Percentiles rank a stretch among this genome's conserved stretches.
phyloP scores from a whole-genome alignment of 208 protist species.

The Trypanosoma caninum region DNA sequence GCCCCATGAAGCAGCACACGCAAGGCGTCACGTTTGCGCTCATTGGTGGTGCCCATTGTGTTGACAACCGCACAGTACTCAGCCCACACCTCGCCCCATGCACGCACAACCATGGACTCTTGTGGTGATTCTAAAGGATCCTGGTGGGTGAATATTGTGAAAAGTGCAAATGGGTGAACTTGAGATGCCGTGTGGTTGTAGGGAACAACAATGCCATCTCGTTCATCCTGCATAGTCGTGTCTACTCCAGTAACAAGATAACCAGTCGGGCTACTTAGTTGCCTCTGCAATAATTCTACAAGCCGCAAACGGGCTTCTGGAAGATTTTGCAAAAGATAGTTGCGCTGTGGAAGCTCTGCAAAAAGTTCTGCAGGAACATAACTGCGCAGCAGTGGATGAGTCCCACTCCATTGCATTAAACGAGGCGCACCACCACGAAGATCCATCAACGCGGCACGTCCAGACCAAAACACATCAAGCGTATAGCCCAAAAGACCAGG shows the following conservation, averaged over 20 bases:
- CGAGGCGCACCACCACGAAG: slow-evolving; percentile 37
- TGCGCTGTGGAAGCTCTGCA: slow-evolving; percentile 68
- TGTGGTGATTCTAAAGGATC: slow-evolving; percentile 49
- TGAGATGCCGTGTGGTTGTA: slow-evolving; percentile 70
- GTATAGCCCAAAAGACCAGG: slow-evolving; percentile 68
- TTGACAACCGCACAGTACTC: slow-evolving; percentile 66
- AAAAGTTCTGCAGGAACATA: slow-evolving; percentile 72
- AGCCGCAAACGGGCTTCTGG: slow-evolving; percentile 60
- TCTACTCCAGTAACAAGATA: slow-evolving; percentile 73
- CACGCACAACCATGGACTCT: slow-evolving; percentile 60
- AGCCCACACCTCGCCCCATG: slow-evolving; percentile 85
- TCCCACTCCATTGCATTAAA: slow-evolving; percentile 45
- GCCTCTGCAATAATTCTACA: slow-evolving; percentile 76
- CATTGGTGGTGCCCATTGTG: slow-evolving; percentile 55
- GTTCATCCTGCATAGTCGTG: slow-evolving; percentile 56
- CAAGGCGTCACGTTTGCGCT: slow-evolving; percentile 71
- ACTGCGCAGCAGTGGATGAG: slow-evolving; percentile 33
- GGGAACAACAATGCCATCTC: slow-evolving; percentile 56
- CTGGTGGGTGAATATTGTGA: slow-evolving; percentile 73
- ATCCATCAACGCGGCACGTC: slow-evolving; percentile 47
- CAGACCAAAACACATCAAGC: slow-evolving; percentile 63
- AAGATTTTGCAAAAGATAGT: slow-evolving; percentile 56
- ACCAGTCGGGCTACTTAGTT: slow-evolving; percentile 74
- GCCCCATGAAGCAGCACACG: slow-evolving; percentile 79
- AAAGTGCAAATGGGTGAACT: slow-evolving; percentile 80